A percentile compares a stretch with the other conserved stretches of the same genome.
These are phyloP conservation scores for Fusarium burgessii DNA, from an alignment of 2,329 filamentous ascomycete species.

Conservation along the genomic window DNA sequence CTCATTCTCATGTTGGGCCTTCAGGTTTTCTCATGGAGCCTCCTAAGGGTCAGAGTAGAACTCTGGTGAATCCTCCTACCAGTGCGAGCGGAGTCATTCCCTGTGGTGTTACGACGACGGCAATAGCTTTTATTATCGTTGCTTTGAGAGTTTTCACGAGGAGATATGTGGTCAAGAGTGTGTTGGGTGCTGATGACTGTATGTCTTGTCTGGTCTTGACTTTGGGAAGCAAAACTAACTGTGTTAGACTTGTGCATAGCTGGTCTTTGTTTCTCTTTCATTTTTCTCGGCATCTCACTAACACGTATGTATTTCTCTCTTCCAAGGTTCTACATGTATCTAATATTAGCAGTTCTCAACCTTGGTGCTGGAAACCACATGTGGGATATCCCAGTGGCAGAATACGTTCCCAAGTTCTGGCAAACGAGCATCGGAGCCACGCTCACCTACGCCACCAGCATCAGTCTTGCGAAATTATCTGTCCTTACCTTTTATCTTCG, in stretches of 20 bases:
- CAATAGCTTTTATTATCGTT: slow-evolving; percentile 41
- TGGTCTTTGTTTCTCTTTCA: slow-evolving; percentile 41
- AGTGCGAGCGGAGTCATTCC: slow-evolving; percentile 42
- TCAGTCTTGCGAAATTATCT: slow-evolving; percentile 57
- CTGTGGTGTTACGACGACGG: slow-evolving; percentile 40
- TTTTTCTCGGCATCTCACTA: slow-evolving; percentile 40
- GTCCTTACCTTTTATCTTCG: slow-evolving; percentile 61
- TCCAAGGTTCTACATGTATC: rapidly evolving
- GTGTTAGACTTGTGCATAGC: slow-evolving; percentile 43
- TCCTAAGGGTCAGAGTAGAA: slow-evolving; percentile 43
- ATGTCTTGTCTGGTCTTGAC: background rate
- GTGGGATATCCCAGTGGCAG: slow-evolving; percentile 43
- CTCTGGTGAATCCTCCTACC: slow-evolving; percentile 35
- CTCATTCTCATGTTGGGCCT: slow-evolving; percentile 46
- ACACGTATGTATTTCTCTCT: slow-evolving; percentile 34
- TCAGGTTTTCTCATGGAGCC: slow-evolving; percentile 43
- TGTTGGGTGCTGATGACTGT: slow-evolving; percentile 48
- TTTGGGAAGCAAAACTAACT: background rate
- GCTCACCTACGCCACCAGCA: slow-evolving; percentile 55
- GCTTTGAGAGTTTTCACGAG: slow-evolving; percentile 46
- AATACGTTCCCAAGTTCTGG: slow-evolving; percentile 44
- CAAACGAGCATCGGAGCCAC: slow-evolving; percentile 53
- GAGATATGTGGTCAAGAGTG: slow-evolving; percentile 45
- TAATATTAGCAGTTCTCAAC: slow-evolving; percentile 36
- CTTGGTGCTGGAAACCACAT: slow-evolving; percentile 48